Evolutionary conservation across 1,139 yeast genomes (phyloP).

Genomic region (Debaryomyces singareniensis): DNA sequence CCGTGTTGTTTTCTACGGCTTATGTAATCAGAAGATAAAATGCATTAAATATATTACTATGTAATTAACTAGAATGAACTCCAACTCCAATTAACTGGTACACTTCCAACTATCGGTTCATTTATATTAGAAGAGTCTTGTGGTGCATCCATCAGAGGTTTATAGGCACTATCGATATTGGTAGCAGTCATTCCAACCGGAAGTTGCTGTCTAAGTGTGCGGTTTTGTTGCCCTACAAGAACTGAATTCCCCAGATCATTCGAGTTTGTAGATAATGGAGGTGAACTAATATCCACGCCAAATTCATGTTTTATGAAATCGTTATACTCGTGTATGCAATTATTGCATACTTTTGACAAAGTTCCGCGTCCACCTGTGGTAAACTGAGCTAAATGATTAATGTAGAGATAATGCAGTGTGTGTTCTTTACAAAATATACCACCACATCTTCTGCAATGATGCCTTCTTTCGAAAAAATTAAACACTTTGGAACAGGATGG

Average conservation of each 20-base stretch:
- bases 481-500: constrained; percentile 52
- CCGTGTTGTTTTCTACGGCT: constrained; percentile 7
- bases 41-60: not conserved
- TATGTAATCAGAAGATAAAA: constrained; percentile 6
- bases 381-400: constrained; percentile 67
- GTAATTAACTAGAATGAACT: constrained; percentile 43
- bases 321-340: constrained; percentile 68
- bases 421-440: constrained; percentile 79
- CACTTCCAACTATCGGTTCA: constrained; percentile 43
- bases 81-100: constrained; percentile 81
- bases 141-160: not conserved
- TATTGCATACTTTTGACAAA: constrained; percentile 72
- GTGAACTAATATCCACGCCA: constrained; percentile 16
- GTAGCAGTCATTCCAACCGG: not conserved
- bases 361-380: constrained; percentile 72
- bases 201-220: not conserved
- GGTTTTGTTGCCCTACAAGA: not conserved
- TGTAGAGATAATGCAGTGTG: constrained; percentile 46
- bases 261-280: not conserved
- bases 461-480: constrained; percentile 78
- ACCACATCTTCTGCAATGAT: constrained; percentile 93
- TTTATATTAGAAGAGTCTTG: constrained; percentile 8
- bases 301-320: constrained; percentile 38
- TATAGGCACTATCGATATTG: not conserved
- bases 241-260: not conserved